Evolutionary conservation across 225 moss, liverwort and hornwort species (phyloP).

Genomic region (Climacium dendroides): DNA sequence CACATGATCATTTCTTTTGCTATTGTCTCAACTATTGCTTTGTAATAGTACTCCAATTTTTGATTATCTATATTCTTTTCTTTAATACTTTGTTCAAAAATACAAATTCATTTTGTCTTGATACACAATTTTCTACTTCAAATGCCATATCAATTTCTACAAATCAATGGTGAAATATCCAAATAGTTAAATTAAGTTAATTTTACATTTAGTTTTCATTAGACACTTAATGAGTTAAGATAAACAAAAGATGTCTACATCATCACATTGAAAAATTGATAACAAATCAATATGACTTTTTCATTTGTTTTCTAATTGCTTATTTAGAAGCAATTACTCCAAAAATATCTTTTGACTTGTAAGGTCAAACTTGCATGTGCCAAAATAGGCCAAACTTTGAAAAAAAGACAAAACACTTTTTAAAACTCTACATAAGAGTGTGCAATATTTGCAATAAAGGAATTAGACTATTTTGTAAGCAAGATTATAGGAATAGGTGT

Average conservation of each 20-base stretch:
- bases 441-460: neutral
- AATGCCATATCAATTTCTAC: neutral
- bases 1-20: neutral
- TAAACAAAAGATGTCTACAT: neutral
- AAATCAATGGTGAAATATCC: neutral
- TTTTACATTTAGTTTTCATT: neutral
- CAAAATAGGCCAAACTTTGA: accelerated
- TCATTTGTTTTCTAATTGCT: neutral
- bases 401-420: neutral
- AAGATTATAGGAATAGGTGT: neutral
- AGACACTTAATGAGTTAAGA: too few species aligned
- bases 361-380: neutral
- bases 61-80: neutral
- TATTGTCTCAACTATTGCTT: neutral
- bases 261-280: neutral
- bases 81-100: neutral
- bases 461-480: accelerated
- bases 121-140: neutral
- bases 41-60: neutral
- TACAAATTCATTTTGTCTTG: neutral
- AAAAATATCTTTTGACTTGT: neutral
- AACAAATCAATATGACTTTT: neutral
- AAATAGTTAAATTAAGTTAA: neutral
- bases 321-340: neutral
- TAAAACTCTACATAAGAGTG: neutral